Percentiles rank a stretch among this genome's conserved stretches.
phyloP scores from a whole-genome alignment of 2,329 filamentous ascomycete species.

The Chalara sp. region DNA sequence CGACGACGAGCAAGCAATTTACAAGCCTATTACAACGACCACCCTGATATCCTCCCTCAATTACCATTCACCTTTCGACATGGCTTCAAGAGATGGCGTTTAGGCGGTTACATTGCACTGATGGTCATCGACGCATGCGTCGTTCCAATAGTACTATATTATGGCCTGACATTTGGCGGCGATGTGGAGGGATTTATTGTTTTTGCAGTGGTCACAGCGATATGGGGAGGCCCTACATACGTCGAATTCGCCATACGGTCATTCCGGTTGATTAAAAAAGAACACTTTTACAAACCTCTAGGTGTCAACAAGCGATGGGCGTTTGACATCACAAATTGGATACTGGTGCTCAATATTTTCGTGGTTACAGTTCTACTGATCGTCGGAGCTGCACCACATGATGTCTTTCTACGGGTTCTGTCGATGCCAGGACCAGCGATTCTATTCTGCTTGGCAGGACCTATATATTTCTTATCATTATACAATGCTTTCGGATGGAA shows the following conservation, averaged over 20 bases:
- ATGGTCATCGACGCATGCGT: constrained; percentile 41
- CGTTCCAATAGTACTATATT: constrained; percentile 46
- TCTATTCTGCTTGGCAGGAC: constrained; percentile 3
- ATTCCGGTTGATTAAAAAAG: neutral
- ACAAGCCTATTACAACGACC: constrained; percentile 16
- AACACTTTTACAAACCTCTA: constrained; percentile 3
- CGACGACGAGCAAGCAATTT: constrained; percentile 15
- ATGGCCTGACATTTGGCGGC: constrained; percentile 37
- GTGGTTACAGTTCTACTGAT: constrained; percentile 9
- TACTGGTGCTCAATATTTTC: constrained; percentile 5
- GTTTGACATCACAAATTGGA: constrained; percentile 10
- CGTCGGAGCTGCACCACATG: constrained; percentile 3
- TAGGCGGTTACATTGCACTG: constrained; percentile 30
- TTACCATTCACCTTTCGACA: constrained; percentile 20
- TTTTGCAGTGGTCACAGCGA: constrained; percentile 47
- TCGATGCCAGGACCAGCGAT: constrained; percentile 6
- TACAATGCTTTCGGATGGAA: neutral
- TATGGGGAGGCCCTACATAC: constrained; percentile 49
- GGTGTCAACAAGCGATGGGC: constrained; percentile 3
- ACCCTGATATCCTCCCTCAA: constrained; percentile 18
- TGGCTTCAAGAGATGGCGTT: constrained; percentile 19
- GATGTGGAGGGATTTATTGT: constrained; percentile 32
- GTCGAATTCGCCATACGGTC: constrained; percentile 28
- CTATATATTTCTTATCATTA: neutral
- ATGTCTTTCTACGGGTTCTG: constrained; percentile 7